Conservation (phyloP, 441 rosid genomes). For the Pelargonium australe region DNA sequence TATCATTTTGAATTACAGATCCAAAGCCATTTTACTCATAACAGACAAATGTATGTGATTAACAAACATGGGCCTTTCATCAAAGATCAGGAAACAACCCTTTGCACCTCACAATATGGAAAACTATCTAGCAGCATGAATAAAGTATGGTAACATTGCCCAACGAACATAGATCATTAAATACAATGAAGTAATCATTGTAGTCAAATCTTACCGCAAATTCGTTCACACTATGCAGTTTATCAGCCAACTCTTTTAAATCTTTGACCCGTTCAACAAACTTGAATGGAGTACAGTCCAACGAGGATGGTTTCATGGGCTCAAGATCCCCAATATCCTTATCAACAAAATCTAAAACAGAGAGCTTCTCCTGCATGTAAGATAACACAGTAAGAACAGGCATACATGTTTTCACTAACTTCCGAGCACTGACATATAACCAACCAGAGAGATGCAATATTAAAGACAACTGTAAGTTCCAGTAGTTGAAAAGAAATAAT, state of each 20-base stretch:
- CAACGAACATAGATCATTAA: not conserved
- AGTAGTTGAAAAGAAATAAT: not conserved
- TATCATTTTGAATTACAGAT: too few relatives aligned
- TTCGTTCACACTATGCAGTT: constrained; percentile 50
- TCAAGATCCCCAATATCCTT: constrained; percentile 29
- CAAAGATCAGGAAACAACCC: not conserved
- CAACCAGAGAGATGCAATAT: constrained; percentile 6
- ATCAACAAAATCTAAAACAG: constrained; percentile 72
- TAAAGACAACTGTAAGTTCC: not conserved
- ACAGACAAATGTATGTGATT: not conserved
- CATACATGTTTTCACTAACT: not conserved
- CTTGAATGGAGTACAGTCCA: constrained; percentile 59
- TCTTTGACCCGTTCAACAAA: constrained; percentile 69
- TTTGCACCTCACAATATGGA: not conserved
- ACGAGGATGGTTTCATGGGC: constrained; percentile 40
- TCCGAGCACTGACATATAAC: constrained; percentile 15
- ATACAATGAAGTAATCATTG: not conserved
- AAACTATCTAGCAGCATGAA: not conserved
- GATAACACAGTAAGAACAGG: constrained; percentile 13
- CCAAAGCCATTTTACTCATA: not conserved
- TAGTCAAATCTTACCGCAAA: constrained; percentile 57
- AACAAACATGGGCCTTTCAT: not conserved
- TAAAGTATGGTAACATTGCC: not conserved
- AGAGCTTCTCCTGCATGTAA: constrained; percentile 52
- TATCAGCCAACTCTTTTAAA: constrained; percentile 64